Conservation (phyloP, 768 basidiomycete species). For the Ramaria sp. region DNA sequence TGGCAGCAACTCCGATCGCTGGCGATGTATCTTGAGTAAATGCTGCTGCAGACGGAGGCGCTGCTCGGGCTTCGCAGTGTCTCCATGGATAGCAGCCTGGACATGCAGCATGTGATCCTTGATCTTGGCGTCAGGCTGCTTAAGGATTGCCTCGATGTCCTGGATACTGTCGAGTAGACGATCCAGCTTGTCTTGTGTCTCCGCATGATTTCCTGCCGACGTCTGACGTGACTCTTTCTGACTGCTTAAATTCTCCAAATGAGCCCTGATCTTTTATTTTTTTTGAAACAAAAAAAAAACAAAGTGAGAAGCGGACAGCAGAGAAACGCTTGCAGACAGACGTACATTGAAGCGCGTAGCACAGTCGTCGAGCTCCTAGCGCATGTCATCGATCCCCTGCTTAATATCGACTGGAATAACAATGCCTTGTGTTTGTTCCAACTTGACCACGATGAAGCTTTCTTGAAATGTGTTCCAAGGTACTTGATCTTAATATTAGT, state of each 20-base stretch:
- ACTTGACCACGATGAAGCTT: conserved; percentile 27
- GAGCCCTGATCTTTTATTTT: background rate
- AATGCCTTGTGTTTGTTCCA: conserved; percentile 28
- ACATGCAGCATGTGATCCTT: conserved; percentile 33
- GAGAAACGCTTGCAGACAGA: background rate
- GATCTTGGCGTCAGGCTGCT: conserved; percentile 28
- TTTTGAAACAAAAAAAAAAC: no score
- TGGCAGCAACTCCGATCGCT: conserved; percentile 27
- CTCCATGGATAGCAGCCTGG: conserved; percentile 30
- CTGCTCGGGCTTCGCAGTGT: conserved; percentile 21
- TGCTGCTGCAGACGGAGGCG: conserved; percentile 26
- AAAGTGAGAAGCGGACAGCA: background rate
- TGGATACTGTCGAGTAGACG: conserved; percentile 22
- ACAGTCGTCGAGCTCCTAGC: conserved; percentile 27
- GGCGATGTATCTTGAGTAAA: conserved; percentile 25
- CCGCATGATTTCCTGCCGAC: conserved; percentile 22
- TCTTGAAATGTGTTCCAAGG: conserved; percentile 16
- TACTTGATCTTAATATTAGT: background rate
- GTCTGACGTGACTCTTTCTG: background rate
- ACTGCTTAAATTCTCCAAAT: background rate
- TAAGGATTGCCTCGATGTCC: conserved; percentile 25
- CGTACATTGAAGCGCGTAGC: conserved; percentile 28
- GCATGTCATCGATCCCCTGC: conserved; percentile 27
- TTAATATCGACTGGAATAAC: conserved; percentile 29
- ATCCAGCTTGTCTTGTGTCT: conserved; percentile 26